phyloP scores from a whole-genome alignment of 805 yeast genomes.

The Clavispora carvajalis region DNA sequence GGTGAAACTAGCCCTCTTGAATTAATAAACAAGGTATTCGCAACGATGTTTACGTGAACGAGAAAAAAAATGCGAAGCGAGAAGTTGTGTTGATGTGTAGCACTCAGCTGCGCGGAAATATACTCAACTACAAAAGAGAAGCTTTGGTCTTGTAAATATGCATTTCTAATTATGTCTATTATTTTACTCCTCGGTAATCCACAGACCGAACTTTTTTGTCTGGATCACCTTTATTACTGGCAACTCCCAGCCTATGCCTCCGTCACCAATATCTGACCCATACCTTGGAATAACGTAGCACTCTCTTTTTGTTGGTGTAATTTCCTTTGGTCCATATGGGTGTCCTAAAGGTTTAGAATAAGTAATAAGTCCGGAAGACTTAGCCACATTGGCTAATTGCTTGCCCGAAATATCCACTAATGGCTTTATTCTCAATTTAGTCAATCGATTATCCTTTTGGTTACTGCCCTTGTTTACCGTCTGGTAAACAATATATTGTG shows the following conservation, averaged over 20 bases:
- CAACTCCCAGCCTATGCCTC: constrained; percentile 88
- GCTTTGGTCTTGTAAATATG: not conserved
- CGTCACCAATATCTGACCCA: constrained; percentile 79
- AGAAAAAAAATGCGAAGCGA: not conserved
- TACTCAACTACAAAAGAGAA: not conserved
- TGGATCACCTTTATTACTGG: constrained; percentile 74
- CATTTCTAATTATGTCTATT: not conserved
- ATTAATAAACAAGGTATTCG: not conserved
- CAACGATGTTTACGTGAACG: not conserved
- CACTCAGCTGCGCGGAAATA: not conserved
- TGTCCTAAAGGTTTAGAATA: constrained; percentile 91
- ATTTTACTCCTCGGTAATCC: constrained; percentile 42
- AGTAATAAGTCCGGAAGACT: constrained; percentile 63
- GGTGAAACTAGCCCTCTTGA: not conserved
- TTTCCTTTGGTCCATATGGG: constrained; percentile 75
- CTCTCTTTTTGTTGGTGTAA: constrained; percentile 65
- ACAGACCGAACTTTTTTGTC: constrained; percentile 57
- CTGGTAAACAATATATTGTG: constrained; percentile 71
- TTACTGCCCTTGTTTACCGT: constrained; percentile 54
- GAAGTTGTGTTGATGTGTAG: not conserved
- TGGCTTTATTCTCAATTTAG: constrained; percentile 61
- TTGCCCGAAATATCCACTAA: constrained; percentile 71
- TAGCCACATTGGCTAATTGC: constrained; percentile 74
- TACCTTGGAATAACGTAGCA: constrained; percentile 88
- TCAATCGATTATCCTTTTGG: constrained; percentile 35